Base-by-base conservation (phyloP, 2,329 filamentous ascomycete genomes). In the Botrytis paeoniae region DNA sequence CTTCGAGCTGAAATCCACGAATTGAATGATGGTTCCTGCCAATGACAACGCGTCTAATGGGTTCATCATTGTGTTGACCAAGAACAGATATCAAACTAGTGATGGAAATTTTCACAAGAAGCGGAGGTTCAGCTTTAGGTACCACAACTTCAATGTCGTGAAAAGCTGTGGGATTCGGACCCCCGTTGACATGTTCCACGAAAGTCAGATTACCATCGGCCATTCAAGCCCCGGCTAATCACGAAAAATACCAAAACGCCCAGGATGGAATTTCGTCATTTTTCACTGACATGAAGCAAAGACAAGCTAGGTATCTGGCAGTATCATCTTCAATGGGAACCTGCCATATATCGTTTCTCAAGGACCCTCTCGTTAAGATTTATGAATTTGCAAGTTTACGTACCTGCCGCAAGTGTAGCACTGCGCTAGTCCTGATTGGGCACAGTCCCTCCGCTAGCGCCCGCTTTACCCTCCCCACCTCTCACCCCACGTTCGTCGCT, bases 1-100 rank as follows among this genome's bases (percentile, higher is more conserved):
- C 51, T 73, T 74, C 25, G n/a, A 61, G 25, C 68, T 62, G 43
- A 76, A 76, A 59, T 76, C 73, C 5, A 77, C 57, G 48, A 75
- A 75, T 54, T 76, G 73, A 29, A 76, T 69, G 25, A 74, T 69
- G 25, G 43, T 72, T 3, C 69, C 72, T 22, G 73, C 73, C 25
- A 75, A 25, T 18, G 69, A 63, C 20, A 75, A 43, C 7, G 65
- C 66, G n/a, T 69, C 43, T 25, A 75, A 45, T 20, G 74, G 64
- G 8, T 74, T 73, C 74, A 45, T 57, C 59, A 70, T 60, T 2
- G 14, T 70, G 32, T 29, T 16, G 32, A 51, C 2, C 18, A 22
- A 51, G 20, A 29, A 32, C n/a, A 70, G 57, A 20, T 9, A 5
- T 16, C 25, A 0, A n/a, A 25, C 9, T 25, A 2, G 41, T 25